A percentile compares a stretch with the other conserved stretches of the same genome.
These are phyloP conservation scores for Gossypium raimondii DNA, from an alignment of 345 rosid genomes.

Conservation along the genomic window DNA sequence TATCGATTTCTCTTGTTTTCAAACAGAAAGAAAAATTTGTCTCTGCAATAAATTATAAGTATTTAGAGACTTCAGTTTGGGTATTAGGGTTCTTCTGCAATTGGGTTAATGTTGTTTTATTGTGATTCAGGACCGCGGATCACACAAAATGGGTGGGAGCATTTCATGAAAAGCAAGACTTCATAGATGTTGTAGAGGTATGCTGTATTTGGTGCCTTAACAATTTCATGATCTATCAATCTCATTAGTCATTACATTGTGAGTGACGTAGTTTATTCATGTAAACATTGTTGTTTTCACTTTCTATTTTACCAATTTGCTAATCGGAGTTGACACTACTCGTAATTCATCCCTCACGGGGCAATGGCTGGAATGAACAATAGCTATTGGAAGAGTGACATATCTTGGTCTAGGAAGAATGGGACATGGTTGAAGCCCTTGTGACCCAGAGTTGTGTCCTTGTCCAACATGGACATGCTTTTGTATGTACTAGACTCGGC, in stretches of 20 bases:
- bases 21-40: too few species aligned
- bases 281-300: neutral
- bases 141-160: conserved; percentile 91
- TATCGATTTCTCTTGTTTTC: neutral
- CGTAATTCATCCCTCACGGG: neutral
- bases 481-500: neutral
- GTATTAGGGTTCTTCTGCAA: neutral
- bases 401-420: neutral
- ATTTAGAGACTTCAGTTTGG: neutral
- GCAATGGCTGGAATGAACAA: neutral
- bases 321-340: neutral
- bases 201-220: neutral
- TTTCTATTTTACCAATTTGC: neutral
- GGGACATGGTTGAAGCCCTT: neutral
- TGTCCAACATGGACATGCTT: neutral
- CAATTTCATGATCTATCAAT: neutral
- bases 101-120: neutral
- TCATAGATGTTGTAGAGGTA: conserved; percentile 91
- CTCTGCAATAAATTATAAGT: neutral
- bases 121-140: conserved; percentile 67
- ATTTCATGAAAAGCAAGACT: conserved; percentile 79
- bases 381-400: neutral
- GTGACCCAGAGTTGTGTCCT: neutral
- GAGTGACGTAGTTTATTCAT: conserved; percentile 5
- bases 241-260: neutral